These are phyloP conservation scores for Ceratocystis colombiana DNA, from an alignment of 2,329 filamentous ascomycete genomes.

Conservation along the genomic window DNA sequence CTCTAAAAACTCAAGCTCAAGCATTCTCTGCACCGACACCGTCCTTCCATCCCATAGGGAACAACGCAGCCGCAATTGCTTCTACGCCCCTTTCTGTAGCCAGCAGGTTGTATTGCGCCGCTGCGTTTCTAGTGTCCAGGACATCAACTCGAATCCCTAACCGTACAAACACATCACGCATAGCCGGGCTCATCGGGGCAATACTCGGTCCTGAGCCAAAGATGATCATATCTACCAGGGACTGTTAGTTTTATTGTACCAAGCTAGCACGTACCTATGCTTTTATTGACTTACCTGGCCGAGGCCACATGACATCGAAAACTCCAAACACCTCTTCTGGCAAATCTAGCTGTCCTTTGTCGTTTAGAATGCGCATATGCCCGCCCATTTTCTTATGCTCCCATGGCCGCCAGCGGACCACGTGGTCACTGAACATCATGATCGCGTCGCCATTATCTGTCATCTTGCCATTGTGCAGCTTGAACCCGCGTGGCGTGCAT, in stretches of 20 bases:
- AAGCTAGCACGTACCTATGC: slow-evolving; percentile 9
- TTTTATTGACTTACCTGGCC: slow-evolving; percentile 56
- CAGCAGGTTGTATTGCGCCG: slow-evolving; percentile 86
- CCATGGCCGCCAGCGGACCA: slow-evolving; percentile 85
- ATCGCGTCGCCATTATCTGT: slow-evolving; percentile 61
- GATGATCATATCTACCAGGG: slow-evolving; percentile 65
- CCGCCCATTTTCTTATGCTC: slow-evolving; percentile 31
- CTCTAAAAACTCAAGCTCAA: not conserved
- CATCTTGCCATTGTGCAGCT: slow-evolving; percentile 68
- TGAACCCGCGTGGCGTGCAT: slow-evolving; percentile 74
- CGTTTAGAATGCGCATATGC: slow-evolving; percentile 51
- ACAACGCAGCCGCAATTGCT: slow-evolving; percentile 75
- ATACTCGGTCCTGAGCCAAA: slow-evolving; percentile 74
- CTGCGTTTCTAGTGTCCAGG: slow-evolving; percentile 85
- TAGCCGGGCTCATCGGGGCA: slow-evolving; percentile 63
- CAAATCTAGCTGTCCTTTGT: slow-evolving; percentile 73
- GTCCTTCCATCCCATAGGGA: slow-evolving; percentile 76
- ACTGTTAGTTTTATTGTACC: not conserved
- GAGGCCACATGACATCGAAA: slow-evolving; percentile 70
- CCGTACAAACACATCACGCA: slow-evolving; percentile 59
- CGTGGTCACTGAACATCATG: slow-evolving; percentile 74
- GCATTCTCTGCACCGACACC: slow-evolving; percentile 36
- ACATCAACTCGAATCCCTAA: slow-evolving; percentile 81
- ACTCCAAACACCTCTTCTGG: slow-evolving; percentile 60
- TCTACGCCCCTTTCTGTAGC: slow-evolving; percentile 85